Percentiles rank a stretch among this genome's conserved stretches.
phyloP scores from a whole-genome alignment of 2,329 filamentous ascomycete species.

The Penicillium sp. region DNA sequence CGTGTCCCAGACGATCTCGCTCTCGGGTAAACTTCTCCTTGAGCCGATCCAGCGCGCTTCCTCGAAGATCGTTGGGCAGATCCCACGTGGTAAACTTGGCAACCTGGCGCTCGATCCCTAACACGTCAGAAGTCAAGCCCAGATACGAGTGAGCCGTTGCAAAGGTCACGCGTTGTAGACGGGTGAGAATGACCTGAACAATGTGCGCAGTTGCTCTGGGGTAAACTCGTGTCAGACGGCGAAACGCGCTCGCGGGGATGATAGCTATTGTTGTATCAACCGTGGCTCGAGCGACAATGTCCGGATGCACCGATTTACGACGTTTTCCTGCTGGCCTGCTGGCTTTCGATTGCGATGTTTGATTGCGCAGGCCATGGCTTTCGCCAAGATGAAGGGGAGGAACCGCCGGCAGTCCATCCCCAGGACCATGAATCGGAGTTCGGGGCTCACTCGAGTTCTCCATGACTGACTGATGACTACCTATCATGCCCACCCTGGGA shows the following conservation, averaged over 20 bases:
- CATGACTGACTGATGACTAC: constrained; percentile 24
- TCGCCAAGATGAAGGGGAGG: constrained; percentile 69
- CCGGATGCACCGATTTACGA: constrained; percentile 77
- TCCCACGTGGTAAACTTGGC: constrained; percentile 87
- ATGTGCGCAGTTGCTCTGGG: constrained; percentile 96
- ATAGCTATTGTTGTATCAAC: constrained; percentile 97
- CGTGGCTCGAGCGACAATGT: constrained; percentile 92
- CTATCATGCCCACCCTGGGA: constrained; percentile 24
- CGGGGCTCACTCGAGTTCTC: constrained; percentile 16
- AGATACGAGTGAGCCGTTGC: constrained; percentile 93
- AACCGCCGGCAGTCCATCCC: constrained; percentile 52
- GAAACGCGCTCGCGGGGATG: constrained; percentile 93
- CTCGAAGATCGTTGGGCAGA: constrained; percentile 81
- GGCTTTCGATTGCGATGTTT: constrained; percentile 21
- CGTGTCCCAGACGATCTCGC: constrained; percentile 70
- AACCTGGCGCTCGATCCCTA: constrained; percentile 91
- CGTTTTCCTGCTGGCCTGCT: constrained; percentile 27
- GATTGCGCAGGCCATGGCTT: constrained; percentile 21
- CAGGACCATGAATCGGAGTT: constrained; percentile 19
- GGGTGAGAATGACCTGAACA: constrained; percentile 91
- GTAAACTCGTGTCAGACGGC: constrained; percentile 85
- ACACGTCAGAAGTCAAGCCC: constrained; percentile 81
- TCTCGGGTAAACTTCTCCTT: constrained; percentile 92
- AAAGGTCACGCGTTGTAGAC: constrained; percentile 88
- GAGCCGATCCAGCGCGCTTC: constrained; percentile 71